phyloP scores from a whole-genome alignment of 192 early-diverging fungal genomes.

The Backusella australiensis region DNA sequence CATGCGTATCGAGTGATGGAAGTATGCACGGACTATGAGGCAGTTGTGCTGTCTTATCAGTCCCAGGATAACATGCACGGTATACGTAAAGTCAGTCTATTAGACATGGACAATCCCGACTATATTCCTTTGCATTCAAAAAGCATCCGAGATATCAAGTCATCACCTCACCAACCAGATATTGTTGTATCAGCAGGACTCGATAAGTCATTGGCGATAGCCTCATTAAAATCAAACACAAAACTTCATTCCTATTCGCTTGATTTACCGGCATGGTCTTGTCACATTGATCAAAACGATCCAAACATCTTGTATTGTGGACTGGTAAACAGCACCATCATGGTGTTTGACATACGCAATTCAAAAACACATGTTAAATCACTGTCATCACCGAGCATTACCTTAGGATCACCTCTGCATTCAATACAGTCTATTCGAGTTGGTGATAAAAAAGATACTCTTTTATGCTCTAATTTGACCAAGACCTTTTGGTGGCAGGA shows the following conservation, averaged over 20 bases:
- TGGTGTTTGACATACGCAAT: slow-evolving; percentile 25
- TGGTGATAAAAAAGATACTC: not conserved
- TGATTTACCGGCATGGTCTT: slow-evolving; percentile 23
- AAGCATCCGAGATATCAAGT: slow-evolving; percentile 20
- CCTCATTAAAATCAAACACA: slow-evolving; percentile 21
- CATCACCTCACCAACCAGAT: not conserved
- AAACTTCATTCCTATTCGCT: slow-evolving; percentile 19
- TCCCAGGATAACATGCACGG: slow-evolving; percentile 4
- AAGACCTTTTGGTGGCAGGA: slow-evolving; percentile 7
- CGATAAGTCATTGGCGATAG: slow-evolving; percentile 20
- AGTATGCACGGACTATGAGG: not conserved
- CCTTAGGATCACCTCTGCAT: not conserved
- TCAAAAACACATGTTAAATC: slow-evolving; percentile 10
- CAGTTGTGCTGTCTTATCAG: not conserved
- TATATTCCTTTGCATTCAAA: slow-evolving; percentile 19
- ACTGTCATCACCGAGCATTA: not conserved
- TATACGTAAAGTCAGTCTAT: slow-evolving; percentile 15
- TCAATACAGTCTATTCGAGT: not conserved
- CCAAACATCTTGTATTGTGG: slow-evolving; percentile 27
- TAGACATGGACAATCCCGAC: not conserved
- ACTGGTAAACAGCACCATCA: slow-evolving; percentile 9
- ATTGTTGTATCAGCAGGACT: slow-evolving; percentile 11
- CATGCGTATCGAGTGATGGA: slow-evolving; percentile 8
- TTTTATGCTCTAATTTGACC: slow-evolving; percentile 8
- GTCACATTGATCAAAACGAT: slow-evolving; percentile 9